Conservation (phyloP, 1,139 yeast species). For the Groenewaldozyma auringiensis region DNA sequence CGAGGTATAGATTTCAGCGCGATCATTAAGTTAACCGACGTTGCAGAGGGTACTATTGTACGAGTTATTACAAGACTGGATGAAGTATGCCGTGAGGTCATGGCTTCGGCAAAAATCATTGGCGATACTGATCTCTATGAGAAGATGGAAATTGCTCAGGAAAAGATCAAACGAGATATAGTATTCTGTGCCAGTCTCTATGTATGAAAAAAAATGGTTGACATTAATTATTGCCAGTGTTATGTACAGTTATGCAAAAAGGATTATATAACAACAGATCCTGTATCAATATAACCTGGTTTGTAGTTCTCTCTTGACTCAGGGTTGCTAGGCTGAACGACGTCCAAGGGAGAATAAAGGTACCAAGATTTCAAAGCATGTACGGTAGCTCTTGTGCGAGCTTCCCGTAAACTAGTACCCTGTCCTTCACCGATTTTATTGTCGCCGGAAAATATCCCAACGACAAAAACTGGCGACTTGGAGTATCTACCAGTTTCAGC, state of each 20-base stretch:
- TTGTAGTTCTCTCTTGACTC: slow-evolving; percentile 10
- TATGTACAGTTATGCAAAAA: slow-evolving; percentile 2
- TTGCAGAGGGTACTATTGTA: slow-evolving; percentile 97
- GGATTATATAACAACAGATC: slow-evolving; percentile 29
- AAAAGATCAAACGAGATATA: slow-evolving; percentile 88
- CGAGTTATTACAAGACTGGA: slow-evolving; percentile 90
- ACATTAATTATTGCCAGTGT: not conserved
- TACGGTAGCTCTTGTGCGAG: slow-evolving; percentile 86
- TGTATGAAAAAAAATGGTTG: not conserved
- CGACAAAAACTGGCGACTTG: slow-evolving; percentile 77
- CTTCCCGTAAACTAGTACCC: slow-evolving; percentile 87
- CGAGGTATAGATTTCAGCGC: slow-evolving; percentile 87
- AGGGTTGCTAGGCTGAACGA: slow-evolving; percentile 53
- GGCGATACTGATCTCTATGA: slow-evolving; percentile 86
- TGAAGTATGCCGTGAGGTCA: slow-evolving; percentile 91
- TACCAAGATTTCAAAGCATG: slow-evolving; percentile 89
- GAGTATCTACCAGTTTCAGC: slow-evolving; percentile 92
- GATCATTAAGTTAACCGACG: slow-evolving; percentile 79
- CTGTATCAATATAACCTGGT: slow-evolving; percentile 26
- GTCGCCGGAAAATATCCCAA: slow-evolving; percentile 82
- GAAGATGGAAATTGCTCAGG: slow-evolving; percentile 90
- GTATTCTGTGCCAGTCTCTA: slow-evolving; percentile 96
- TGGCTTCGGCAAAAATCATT: slow-evolving; percentile 86
- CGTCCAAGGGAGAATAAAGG: slow-evolving; percentile 70
- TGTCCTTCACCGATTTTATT: slow-evolving; percentile 90